Base-by-base conservation (phyloP, 2,329 filamentous ascomycete genomes). In the Phialophora tarda region DNA sequence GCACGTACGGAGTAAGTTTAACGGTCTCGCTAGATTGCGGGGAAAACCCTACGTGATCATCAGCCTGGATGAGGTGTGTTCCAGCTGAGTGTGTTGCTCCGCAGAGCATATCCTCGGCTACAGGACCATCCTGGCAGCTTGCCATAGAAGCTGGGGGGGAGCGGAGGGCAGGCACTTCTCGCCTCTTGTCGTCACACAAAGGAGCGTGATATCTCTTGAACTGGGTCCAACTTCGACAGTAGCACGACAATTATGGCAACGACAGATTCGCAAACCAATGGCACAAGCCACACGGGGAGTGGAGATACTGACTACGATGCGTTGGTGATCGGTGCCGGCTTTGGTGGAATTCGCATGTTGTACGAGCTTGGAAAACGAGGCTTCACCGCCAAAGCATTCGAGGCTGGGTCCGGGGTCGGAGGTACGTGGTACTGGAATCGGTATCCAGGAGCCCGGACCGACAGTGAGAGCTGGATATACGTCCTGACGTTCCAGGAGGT, bases 281-380 rank as follows among this genome's bases (percentile, higher is more conserved):
- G 48, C 24, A 8, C 48, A 17, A 51, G 48, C 48, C 12, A 23
- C 2, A 24, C 24, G 24, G 44, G 44, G 11, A 44, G 12, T 32
- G 8, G 12, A 48, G 59, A 34, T 2, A 48, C 69, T 34, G 59
- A 63, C 21, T 62, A 74, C 56, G 75, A 76, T 68, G 73, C 66
- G 10, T 64, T 74, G 44, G 65, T 71, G 55, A 69, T 75, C 4
- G 75, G 75, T 47, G 74, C 74, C 7, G 73, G 74, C 1, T 73
- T 74, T 60, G 68, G 81, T 26, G 83, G 83, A 17, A 74, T 84
- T 24, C 85, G 82, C 61, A 81, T 81, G 76, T 79, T 86, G 32
- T 81, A 85, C 69, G 80, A 81, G 0, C 78, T 86, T 8, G 81
- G 83, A 1, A 81, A 85, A 11, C 77, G 78, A 4, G 85, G 84